Evolutionary conservation across 768 basidiomycete species (phyloP), one percentile per base, ranked within the genome.

Genomic region (Suillus decipiens): DNA sequence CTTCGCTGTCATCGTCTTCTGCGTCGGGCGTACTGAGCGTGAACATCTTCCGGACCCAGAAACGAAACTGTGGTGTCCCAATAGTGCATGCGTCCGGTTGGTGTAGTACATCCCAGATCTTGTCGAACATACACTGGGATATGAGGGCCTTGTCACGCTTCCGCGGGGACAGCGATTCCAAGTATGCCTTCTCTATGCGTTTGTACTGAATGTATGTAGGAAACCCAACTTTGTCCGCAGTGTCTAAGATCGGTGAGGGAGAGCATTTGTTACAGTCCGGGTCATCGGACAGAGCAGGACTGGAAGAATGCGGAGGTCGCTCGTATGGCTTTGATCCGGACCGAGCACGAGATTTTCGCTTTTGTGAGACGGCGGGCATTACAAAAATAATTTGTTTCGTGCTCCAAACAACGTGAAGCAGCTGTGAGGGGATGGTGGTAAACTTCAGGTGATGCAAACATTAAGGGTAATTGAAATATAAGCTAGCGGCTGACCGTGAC

Each of bases 41-140:
- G 71, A 93, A 93, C 87, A 89, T 92, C 79, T 90, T 90, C 69
- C 90, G 86, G 14, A 86, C 90, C 91, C 91, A 93, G 75, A 87
- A 91, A 47, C 89, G 83, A 73, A 92, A 93, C 70, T 92, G 89
- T 1, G 90, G 82, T 2, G 84, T 87, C 48, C 73, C 75, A 59
- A 80, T 63, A 63, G 80, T 78, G 28, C 78, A 78, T 33, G 78
- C 73, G 1, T 81, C 78, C 7, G 86, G 84, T 61, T 82, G 75
- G 42, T 83, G 80, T 31, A 93, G 78, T 24, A 89, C 86, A 66
- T 85, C 82, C 83, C 88, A 88, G 73, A 92, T 87, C 51, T 85
- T 78, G 76, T 89, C 87, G 71, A 91, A 91, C 80, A 88, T 80
- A 37, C 75, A 75, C 68, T 87, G 88, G 14, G 85, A 85, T 72